Evolutionary conservation across 2,329 filamentous ascomycete species (phyloP), one percentile per base, ranked within the genome.

Genomic region (Mycocentrospora acerina): DNA sequence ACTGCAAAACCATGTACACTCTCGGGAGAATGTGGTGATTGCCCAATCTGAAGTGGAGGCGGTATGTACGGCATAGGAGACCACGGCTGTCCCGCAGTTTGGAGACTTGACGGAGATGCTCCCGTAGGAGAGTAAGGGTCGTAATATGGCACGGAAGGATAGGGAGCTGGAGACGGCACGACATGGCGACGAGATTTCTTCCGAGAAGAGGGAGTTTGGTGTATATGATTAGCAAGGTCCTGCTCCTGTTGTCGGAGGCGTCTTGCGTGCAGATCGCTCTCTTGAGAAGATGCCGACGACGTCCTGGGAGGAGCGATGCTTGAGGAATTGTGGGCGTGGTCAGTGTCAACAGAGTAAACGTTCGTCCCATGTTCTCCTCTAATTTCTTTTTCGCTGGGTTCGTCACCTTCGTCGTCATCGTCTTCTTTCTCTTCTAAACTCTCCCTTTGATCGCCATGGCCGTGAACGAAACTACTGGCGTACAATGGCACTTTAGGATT

Each of bases 191-290:
- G 59, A 29, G 64, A 57, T 22, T 57, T 55, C 32, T 57, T 48
- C 11, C 63, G 58, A 9, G 66, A 64, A 41, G 62, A 61, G 24
- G 66, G 66, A 16, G 52, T 62, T 30, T 67, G 60, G 7, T 67
- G 42, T 11, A 67, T 46, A 37, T 69, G 64, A 29, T 59, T 55
- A 19, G 56, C 51, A n/a, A 65, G 43, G 19, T 64, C 57, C 29
- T 55, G 55, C 35, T 67, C 62, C 38, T 64, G 64, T 17, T 56
- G 44, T 35, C 46, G 51, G 7, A 64, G 51, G 32, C 62, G 59
- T 29, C 49, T 45, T 19, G 47, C 48, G 28, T 63, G 56, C 13
- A 44, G 41, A 39, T 66, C 58, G 36, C 48, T 57, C 14, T 51
- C 48, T 32, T 36, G 44, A n/a, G 59, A 55, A 13, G 54, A 44